Evolutionary conservation across 805 yeast species (phyloP), one percentile per base, ranked within the genome.

Genomic region (Blastobotrys terrestris): DNA sequence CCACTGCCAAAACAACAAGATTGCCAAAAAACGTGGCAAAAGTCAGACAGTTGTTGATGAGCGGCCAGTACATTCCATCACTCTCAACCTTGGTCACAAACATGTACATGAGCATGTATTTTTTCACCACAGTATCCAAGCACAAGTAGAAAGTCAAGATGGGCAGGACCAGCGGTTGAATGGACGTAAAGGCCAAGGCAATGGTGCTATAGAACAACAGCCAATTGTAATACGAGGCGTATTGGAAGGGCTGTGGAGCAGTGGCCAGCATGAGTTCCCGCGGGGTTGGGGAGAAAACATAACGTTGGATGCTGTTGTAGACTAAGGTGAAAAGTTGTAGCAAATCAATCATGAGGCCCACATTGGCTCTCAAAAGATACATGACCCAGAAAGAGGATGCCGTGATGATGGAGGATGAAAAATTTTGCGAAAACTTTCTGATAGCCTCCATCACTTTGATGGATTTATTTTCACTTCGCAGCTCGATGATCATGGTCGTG

Each of bases 311-410:
- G n/a, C 55, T 46, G 8, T 65, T 61, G 16, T 55, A 52, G 0
- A 63, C 2, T 15, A 71, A 57, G 2, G 59, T 51, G 31, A 64
- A 14, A 1, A 64, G 59, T 53, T 69, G 72, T 13, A 69, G 55
- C 5, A 69, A 53, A 46, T 63, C 67, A 2, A 67, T 50, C 19
- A 66, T 54, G 5, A 67, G 55, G 13, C 64, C 71, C 13, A 70
- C 39, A 31, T 66, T 59, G 13, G 65, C 65, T 18, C 68, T 60
- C 16, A 71, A 50, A 3, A 70, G 52, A 55, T 70, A 71, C 69
- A 70, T 64, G 22, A 71, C 72, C 75, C 75, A 71, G 58, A 71
- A 71, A 6, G 72, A 66, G 3, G 74, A 68, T 18, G 71, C 62
- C 46, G 64, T 63, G 44, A 71, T 65, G 40, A 71, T 63, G 4